Base-by-base conservation (phyloP, 352 stramenopile genomes). In the Pilasporangium apinafurcum region DNA sequence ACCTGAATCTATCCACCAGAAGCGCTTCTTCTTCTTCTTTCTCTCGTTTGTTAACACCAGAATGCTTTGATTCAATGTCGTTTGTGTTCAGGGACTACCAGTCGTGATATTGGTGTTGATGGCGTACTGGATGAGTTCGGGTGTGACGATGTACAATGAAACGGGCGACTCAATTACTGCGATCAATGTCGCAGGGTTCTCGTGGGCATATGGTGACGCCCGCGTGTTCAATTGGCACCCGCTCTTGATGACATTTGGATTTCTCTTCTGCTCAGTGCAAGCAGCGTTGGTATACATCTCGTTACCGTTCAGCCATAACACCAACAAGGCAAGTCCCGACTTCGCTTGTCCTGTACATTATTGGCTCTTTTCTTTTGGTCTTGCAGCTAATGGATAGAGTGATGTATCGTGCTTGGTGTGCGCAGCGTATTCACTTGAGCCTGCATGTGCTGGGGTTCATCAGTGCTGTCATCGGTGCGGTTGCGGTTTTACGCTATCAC, bases 171-270 rank as follows among this genome's bases (percentile, higher is more conserved):
- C 59, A 12, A 71, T 93, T 24, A 68, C 57, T 21, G 47, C 41
- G 22, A 79, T 31, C 47, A 41, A 59, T 22, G 60, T 74, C n/a
- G 60, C 73, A 5, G 83, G 83, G 5, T 95, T 91, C 51, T 75
- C 76, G 13, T 91, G 77, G 74, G 62, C 37, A 28, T 49, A 65
- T 22, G 68, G 63, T 18, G 76, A 91, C 44, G 62, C 45, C 10
- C 60, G 51, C 21, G 78, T 95, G 36, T 95, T 95, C 58, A 91
- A 91, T 43, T 95, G 83, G 81, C 83, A 95, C 56, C 83, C 83
- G 37, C 39, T 90, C 38, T 65, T 95, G 64, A 93, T 93, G 83
- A 82, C 67, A 33, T 64, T 92, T 34, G 83, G 81, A 26, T 81
- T 95, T 27, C 56, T 93, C 36, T 80, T 92, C 27, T 92, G 74